Evolutionary conservation across 202 grass and related monocot species (phyloP).

Genomic region (Elaeis oleifera): DNA sequence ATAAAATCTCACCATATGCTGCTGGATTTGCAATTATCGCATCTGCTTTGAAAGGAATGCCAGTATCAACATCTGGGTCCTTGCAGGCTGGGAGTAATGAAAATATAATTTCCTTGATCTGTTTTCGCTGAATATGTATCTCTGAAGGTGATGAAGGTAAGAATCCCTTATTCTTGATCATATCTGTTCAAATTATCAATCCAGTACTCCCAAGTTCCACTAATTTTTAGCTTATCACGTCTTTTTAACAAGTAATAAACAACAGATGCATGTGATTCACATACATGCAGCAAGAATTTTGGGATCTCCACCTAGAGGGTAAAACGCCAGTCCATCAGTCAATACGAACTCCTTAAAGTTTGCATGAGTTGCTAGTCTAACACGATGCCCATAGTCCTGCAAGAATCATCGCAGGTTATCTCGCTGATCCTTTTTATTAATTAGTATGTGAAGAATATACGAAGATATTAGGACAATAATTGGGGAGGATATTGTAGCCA

Average conservation of each 20-base stretch:
- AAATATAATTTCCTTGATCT: conserved; percentile 91
- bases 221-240: too few relatives aligned
- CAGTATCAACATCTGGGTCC: conserved; percentile 51
- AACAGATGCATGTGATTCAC: conserved; percentile 1
- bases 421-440: too few relatives aligned
- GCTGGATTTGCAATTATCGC: conserved; percentile 94
- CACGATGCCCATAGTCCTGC: conserved; percentile 82
- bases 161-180: conserved; percentile 98
- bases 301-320: conserved; percentile 83
- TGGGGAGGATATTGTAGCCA: too few relatives aligned
- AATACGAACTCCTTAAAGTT: conserved; percentile 95
- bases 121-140: conserved; percentile 80
- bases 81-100: conserved; percentile 70
- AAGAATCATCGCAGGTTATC: conserved; percentile 7
- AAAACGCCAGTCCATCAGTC: conserved; percentile 83
- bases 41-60: conserved; percentile 61
- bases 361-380: conserved; percentile 82
- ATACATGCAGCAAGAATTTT: conserved; percentile 95
- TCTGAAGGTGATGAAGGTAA: conserved; percentile 83
- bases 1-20: conserved; percentile 60
- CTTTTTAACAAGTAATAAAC: too few relatives aligned
- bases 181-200: conserved; percentile 45
- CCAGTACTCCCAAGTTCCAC: background rate
- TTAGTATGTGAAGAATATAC: too few relatives aligned
- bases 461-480: too few relatives aligned